Percentiles rank a stretch among this genome's conserved stretches.
These are phyloP conservation scores for Erigeron canadensis DNA, from an alignment of 129 eudicot genomes.

Conservation along the genomic window DNA sequence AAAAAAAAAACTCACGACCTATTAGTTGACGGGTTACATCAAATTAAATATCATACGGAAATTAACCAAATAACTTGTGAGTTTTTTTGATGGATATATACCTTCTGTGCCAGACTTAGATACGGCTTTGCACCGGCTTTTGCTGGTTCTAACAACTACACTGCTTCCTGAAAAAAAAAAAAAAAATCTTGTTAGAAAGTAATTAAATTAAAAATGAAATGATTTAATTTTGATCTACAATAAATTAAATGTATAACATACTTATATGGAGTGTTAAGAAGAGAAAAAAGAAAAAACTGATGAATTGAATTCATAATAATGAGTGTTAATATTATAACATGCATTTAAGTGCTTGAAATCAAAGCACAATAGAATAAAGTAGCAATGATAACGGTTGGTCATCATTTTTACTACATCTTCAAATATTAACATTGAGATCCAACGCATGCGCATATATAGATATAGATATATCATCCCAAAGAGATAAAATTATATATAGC, in stretches of 20 bases:
- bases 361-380: slow-evolving; percentile 38
- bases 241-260: background rate
- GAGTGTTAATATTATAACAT: background rate
- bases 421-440: slow-evolving; percentile 33
- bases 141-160: slow-evolving; percentile 4
- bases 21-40: too few species aligned
- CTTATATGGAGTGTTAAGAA: background rate
- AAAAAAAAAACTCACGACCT: too few species aligned
- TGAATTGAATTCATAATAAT: background rate
- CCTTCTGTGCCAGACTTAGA: slow-evolving; percentile 62
- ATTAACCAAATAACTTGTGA: background rate
- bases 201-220: background rate
- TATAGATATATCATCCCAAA: slow-evolving; percentile 14
- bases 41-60: too few species aligned
- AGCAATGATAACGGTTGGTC: background rate
- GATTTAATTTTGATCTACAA: background rate
- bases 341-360: slow-evolving; percentile 24
- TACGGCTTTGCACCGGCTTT: slow-evolving; percentile 48
- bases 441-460: slow-evolving; percentile 29
- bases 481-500: slow-evolving; percentile 1
- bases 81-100: slow-evolving; percentile 11
- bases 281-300: too few species aligned
- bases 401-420: slow-evolving; percentile 21
- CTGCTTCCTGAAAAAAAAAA: slow-evolving; percentile 22
- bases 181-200: background rate